Conservation (phyloP, 2,329 filamentous ascomycete genomes). For the Acrodontium crateriforme region DNA sequence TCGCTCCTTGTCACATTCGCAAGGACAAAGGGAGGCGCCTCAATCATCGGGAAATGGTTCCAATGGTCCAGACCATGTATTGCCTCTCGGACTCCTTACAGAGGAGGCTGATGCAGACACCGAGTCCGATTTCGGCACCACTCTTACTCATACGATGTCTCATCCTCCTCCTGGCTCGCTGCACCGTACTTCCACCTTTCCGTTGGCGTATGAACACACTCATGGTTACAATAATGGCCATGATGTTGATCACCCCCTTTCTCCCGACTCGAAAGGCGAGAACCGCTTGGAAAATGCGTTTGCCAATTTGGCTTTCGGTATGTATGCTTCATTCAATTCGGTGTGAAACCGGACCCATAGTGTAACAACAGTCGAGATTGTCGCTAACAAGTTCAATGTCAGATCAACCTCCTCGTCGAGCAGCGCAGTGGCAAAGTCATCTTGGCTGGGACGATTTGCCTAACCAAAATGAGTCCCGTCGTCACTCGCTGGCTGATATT, state of each 20-base stretch:
- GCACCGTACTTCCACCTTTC: slow-evolving; percentile 19
- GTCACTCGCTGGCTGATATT: slow-evolving; percentile 57
- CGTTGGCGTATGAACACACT: slow-evolving; percentile 10
- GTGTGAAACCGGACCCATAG: slow-evolving; percentile 1
- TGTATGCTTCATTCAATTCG: slow-evolving; percentile 7
- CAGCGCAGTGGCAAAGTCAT: slow-evolving; percentile 52
- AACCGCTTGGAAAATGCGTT: slow-evolving; percentile 16
- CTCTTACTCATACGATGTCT: slow-evolving; percentile 19
- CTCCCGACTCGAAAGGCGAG: too few species aligned
- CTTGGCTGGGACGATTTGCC: slow-evolving; percentile 49
- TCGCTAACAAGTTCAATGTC: too few species aligned
- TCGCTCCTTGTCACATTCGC: slow-evolving; percentile 91
- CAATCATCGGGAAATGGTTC: slow-evolving; percentile 3
- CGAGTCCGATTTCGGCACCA: slow-evolving; percentile 13
- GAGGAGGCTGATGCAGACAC: slow-evolving; percentile 13
- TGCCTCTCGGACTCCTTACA: slow-evolving; percentile 17
- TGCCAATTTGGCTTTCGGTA: slow-evolving; percentile 16
- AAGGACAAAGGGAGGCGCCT: slow-evolving; percentile 17
- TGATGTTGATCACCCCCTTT: too few species aligned
- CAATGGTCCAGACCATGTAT: slow-evolving; percentile 8
- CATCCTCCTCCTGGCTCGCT: slow-evolving; percentile 18
- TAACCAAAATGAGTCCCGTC: slow-evolving; percentile 58
- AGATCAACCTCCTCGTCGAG: slow-evolving; percentile 16
- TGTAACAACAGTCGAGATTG: slow-evolving; percentile 1
- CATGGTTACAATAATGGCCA: slow-evolving; percentile 8